Evolutionary conservation across 345 rosid species (phyloP).

Genomic region (Eucalyptus curtisii): DNA sequence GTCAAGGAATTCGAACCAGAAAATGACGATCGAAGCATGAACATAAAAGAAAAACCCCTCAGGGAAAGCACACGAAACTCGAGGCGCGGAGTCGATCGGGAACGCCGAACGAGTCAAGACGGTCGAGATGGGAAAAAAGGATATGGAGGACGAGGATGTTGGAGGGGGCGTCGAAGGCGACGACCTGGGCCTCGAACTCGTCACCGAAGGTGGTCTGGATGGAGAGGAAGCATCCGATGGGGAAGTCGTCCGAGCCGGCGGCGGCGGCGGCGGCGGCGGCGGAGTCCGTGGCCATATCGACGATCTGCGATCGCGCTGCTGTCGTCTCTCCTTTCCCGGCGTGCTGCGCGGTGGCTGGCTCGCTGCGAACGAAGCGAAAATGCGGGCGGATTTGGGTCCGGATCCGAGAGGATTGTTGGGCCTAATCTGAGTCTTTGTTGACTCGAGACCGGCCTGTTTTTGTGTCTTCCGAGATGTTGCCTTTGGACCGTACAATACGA

Average conservation of each 20-base stretch:
- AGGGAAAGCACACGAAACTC: not conserved
- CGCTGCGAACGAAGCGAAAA: not conserved
- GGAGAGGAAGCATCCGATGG: conserved; percentile 79
- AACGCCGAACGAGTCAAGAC: not conserved
- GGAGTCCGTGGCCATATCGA: not conserved
- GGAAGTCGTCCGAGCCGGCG: conserved; percentile 41
- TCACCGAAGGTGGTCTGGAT: conserved; percentile 88
- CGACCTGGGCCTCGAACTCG: conserved; percentile 80
- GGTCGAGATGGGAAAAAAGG: conserved; percentile 18
- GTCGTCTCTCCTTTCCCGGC: not conserved
- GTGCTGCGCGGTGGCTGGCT: not conserved
- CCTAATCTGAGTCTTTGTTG: not conserved
- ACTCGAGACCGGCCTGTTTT: not conserved
- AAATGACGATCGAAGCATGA: not conserved
- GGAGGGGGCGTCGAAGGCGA: conserved; percentile 81
- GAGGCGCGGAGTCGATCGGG: not conserved
- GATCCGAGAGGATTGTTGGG: not conserved
- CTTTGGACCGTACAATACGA: not conserved
- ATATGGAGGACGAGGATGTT: conserved; percentile 95
- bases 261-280: not conserved
- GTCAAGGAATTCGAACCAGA: conserved; percentile 18
- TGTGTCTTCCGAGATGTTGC: not conserved
- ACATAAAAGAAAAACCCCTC: not conserved
- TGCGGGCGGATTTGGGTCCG: not conserved
- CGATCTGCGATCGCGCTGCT: not conserved